Conservation (phyloP, 129 eudicot species). For the Ambrosia artemisiifolia region DNA sequence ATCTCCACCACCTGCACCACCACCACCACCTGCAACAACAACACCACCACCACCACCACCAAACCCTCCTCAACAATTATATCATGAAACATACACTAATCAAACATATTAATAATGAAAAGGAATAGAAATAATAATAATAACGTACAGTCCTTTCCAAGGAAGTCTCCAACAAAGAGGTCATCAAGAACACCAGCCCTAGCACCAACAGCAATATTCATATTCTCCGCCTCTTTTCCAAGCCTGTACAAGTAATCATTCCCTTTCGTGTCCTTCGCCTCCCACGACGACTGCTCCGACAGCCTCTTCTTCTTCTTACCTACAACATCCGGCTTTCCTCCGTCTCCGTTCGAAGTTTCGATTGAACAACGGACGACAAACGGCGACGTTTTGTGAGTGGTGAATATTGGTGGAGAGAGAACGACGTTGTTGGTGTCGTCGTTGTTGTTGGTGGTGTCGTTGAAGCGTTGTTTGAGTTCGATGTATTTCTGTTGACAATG, state of each 20-base stretch:
- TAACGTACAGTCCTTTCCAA: slow-evolving; percentile 80
- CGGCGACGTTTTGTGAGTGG: slow-evolving; percentile 22
- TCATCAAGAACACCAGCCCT: slow-evolving; percentile 90
- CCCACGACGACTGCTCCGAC: slow-evolving; percentile 94
- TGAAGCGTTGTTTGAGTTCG: too few relatives aligned
- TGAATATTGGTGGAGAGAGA: not conserved
- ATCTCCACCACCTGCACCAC: too few relatives aligned
- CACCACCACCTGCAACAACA: too few relatives aligned
- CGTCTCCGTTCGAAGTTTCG: slow-evolving; percentile 31
- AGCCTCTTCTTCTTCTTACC: slow-evolving; percentile 36
- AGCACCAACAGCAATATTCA: slow-evolving; percentile 95
- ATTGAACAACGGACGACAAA: slow-evolving; percentile 25
- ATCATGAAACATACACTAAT: too few relatives aligned
- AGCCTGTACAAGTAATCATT: slow-evolving; percentile 84
- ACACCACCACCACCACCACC: too few relatives aligned
- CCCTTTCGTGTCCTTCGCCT: slow-evolving; percentile 69
- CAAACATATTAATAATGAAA: too few relatives aligned
- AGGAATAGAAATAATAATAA: not conserved
- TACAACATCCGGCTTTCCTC: slow-evolving; percentile 6
- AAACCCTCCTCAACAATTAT: too few relatives aligned
- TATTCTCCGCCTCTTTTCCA: slow-evolving; percentile 90
- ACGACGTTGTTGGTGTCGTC: too few relatives aligned
- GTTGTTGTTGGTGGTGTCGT: too few relatives aligned
- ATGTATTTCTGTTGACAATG: too few relatives aligned
- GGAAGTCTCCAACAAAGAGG: slow-evolving; percentile 81